Conservation (phyloP, 2,329 filamentous ascomycete genomes). For the Penicillium sp. region DNA sequence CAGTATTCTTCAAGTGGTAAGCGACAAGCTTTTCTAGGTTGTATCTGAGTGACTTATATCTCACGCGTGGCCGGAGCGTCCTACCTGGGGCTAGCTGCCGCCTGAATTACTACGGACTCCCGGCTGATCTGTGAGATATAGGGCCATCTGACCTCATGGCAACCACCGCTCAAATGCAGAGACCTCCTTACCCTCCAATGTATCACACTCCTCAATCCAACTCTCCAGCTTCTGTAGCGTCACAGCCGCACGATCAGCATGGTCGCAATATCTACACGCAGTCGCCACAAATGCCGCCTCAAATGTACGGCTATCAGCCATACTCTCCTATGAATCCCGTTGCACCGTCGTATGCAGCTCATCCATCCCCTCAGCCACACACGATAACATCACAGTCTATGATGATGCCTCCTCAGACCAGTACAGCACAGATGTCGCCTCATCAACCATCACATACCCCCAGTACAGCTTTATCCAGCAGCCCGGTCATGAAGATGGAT, state of each 20-base stretch:
- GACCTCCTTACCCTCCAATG: conserved; percentile 77
- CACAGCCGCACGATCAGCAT: conserved; percentile 86
- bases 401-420: conserved; percentile 51
- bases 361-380: conserved; percentile 55
- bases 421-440: conserved; percentile 38
- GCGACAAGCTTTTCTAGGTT: conserved; percentile 35
- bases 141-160: conserved; percentile 72
- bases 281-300: conserved; percentile 75
- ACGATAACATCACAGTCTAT: conserved; percentile 56
- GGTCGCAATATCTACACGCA: conserved; percentile 78
- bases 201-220: conserved; percentile 96
- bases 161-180: conserved; percentile 62
- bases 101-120: conserved; percentile 54
- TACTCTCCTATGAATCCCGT: conserved; percentile 54
- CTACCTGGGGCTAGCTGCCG: not conserved
- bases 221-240: conserved; percentile 89
- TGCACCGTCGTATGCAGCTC: conserved; percentile 58
- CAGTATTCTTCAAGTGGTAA: conserved; percentile 86
- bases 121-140: conserved; percentile 62
- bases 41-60: not conserved
- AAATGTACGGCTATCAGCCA: conserved; percentile 74
- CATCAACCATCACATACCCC: conserved; percentile 45
- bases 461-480: conserved; percentile 62
- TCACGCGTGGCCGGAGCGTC: not conserved
- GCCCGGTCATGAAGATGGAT: conserved; percentile 51